Percentiles rank a stretch among this genome's conserved stretches.
phyloP scores from a whole-genome alignment of 371 early-diverging fungal species.

The Mortierella sp. region DNA sequence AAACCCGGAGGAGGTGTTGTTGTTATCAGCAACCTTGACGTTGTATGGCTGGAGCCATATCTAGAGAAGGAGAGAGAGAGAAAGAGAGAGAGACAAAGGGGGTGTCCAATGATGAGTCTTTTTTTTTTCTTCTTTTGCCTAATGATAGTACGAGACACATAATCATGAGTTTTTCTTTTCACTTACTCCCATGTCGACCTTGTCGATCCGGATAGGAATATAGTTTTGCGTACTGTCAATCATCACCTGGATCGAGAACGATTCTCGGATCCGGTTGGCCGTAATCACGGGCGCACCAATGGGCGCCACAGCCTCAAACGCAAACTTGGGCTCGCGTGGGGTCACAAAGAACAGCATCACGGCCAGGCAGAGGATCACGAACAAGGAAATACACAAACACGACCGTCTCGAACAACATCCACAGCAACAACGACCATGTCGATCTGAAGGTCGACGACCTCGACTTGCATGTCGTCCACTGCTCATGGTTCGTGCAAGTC shows the following conservation, averaged over 20 bases:
- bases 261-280: slow-evolving; percentile 27
- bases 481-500: neutral
- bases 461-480: slow-evolving; percentile 1
- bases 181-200: slow-evolving; percentile 27
- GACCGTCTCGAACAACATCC: slow-evolving; percentile 20
- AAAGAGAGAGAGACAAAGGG: too few relatives aligned
- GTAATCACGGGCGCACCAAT: slow-evolving; percentile 1
- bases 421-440: slow-evolving; percentile 16
- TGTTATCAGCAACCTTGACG: slow-evolving; percentile 27
- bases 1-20: slow-evolving; percentile 1
- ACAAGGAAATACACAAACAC: slow-evolving; percentile 9
- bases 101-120: too few relatives aligned
- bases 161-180: neutral
- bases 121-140: too few relatives aligned
- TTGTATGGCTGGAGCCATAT: slow-evolving; percentile 3
- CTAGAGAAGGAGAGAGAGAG: slow-evolving; percentile 5
- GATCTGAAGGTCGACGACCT: neutral
- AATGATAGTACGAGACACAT: too few relatives aligned
- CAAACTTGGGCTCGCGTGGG: slow-evolving; percentile 27
- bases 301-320: slow-evolving; percentile 26
- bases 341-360: slow-evolving; percentile 30
- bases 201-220: slow-evolving; percentile 26
- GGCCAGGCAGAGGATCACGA: slow-evolving; percentile 12
- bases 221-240: slow-evolving; percentile 37
- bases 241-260: slow-evolving; percentile 26